A percentile compares a stretch with the other conserved stretches of the same genome.
These are phyloP conservation scores for Yarrowia hollandica DNA, from an alignment of 805 yeast genomes.

Conservation along the genomic window DNA sequence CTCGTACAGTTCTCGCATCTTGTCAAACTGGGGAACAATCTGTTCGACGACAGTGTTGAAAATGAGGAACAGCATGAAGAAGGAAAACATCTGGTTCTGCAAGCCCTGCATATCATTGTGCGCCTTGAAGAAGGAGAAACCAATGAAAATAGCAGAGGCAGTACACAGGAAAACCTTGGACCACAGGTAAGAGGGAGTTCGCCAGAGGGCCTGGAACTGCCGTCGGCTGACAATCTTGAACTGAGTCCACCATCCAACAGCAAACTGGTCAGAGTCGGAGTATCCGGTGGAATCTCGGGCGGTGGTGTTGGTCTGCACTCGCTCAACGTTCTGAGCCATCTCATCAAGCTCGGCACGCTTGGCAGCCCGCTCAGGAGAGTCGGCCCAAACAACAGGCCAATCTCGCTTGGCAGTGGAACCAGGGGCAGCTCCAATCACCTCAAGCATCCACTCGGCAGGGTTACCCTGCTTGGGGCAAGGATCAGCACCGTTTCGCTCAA, in stretches of 20 bases:
- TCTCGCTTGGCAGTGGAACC: slow-evolving; percentile 36
- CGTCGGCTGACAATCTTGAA: slow-evolving; percentile 50
- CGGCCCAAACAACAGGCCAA: slow-evolving; percentile 69
- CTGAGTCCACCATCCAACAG: slow-evolving; percentile 46
- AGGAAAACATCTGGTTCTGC: slow-evolving; percentile 79
- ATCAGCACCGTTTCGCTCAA: slow-evolving; percentile 61
- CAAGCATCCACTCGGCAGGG: slow-evolving; percentile 92
- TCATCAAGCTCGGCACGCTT: slow-evolving; percentile 22
- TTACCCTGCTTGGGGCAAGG: slow-evolving; percentile 68
- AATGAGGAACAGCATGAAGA: slow-evolving; percentile 65
- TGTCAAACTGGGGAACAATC: slow-evolving; percentile 59
- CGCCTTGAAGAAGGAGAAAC: slow-evolving; percentile 69
- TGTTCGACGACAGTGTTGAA: slow-evolving; percentile 61
- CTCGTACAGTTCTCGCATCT: slow-evolving; percentile 64
- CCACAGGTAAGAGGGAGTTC: slow-evolving; percentile 63
- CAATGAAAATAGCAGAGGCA: slow-evolving; percentile 59
- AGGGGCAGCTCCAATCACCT: slow-evolving; percentile 47
- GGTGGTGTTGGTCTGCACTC: background rate
- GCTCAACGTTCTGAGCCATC: background rate
- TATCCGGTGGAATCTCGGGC: background rate
- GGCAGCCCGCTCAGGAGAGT: slow-evolving; percentile 44
- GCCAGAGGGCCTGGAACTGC: slow-evolving; percentile 61
- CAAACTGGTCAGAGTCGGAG: slow-evolving; percentile 46
- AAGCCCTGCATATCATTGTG: slow-evolving; percentile 61
- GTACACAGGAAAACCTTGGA: slow-evolving; percentile 56